Percentiles rank a stretch among this genome's conserved stretches.
Evolutionary conservation across 208 protist species (phyloP).

Genomic region (Crithidia sp.): DNA sequence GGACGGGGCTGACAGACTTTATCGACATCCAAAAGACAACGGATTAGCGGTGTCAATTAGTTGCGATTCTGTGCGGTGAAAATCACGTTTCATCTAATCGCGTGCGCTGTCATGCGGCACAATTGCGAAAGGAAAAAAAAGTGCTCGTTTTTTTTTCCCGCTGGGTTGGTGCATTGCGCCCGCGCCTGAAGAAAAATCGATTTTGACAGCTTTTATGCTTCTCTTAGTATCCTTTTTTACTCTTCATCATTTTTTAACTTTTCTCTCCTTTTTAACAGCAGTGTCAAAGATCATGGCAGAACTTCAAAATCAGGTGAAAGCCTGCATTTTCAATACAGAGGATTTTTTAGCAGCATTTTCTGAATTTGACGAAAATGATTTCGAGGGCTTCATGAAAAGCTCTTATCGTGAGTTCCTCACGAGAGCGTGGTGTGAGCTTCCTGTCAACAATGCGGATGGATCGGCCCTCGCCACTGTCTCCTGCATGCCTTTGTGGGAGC

Average conservation of each 20-base stretch:
- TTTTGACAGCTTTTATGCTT: background rate
- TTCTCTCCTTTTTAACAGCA: background rate
- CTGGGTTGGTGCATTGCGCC: too few relatives aligned
- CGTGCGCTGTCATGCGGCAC: too few relatives aligned
- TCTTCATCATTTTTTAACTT: background rate
- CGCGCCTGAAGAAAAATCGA: too few relatives aligned
- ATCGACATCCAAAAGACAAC: too few relatives aligned
- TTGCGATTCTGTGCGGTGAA: too few relatives aligned
- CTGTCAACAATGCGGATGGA: conserved; percentile 47
- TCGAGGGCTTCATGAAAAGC: background rate
- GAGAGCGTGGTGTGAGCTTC: conserved; percentile 45
- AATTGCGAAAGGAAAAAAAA: too few relatives aligned
- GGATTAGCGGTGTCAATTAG: too few relatives aligned
- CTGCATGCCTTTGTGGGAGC: conserved; percentile 86
- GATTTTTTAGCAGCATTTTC: conserved; percentile 14
- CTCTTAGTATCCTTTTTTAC: background rate
- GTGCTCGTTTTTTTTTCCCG: too few relatives aligned
- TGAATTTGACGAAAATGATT: background rate
- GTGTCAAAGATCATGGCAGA: conserved; percentile 21
- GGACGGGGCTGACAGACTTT: too few relatives aligned
- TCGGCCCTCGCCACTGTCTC: conserved; percentile 68
- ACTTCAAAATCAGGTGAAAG: conserved; percentile 30
- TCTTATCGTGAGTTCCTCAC: conserved; percentile 24
- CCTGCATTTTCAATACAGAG: conserved; percentile 27
- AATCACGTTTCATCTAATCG: too few relatives aligned